Conservation (phyloP, 768 basidiomycete species). For the Boletus eberwhitei region DNA sequence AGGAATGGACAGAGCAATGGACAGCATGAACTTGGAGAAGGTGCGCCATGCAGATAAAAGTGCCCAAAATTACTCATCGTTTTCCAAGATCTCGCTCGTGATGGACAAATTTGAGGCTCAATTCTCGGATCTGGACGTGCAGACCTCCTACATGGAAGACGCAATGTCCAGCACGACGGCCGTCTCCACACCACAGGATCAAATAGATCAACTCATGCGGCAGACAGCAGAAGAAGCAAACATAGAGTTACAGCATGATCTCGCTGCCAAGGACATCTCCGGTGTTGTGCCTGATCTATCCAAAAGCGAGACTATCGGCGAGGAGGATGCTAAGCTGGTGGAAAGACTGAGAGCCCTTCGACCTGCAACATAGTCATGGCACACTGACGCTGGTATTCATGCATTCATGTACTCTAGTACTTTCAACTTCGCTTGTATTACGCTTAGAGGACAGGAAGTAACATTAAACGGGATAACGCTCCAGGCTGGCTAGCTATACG, state of each 20-base stretch:
- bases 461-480: constrained; percentile 11
- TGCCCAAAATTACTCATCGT: background rate
- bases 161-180: constrained; percentile 94
- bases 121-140: constrained; percentile 95
- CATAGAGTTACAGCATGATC: constrained; percentile 90
- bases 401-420: constrained; percentile 11
- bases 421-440: background rate
- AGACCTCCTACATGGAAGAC: constrained; percentile 97
- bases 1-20: constrained; percentile 99
- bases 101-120: constrained; percentile 99
- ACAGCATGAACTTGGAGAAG: constrained; percentile 96
- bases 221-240: constrained; percentile 97
- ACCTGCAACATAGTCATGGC: constrained; percentile 54
- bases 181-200: constrained; percentile 92
- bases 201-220: constrained; percentile 87
- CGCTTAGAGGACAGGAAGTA: background rate
- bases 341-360: constrained; percentile 86
- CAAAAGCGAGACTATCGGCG: constrained; percentile 52
- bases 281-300: constrained; percentile 54
- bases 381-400: background rate
- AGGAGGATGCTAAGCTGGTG: constrained; percentile 80
- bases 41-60: constrained; percentile 43
- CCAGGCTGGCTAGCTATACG: constrained; percentile 3
- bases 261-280: constrained; percentile 61
- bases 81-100: constrained; percentile 82